Conservation (phyloP, 331 rosid species). For the Quercus tomentella region DNA sequence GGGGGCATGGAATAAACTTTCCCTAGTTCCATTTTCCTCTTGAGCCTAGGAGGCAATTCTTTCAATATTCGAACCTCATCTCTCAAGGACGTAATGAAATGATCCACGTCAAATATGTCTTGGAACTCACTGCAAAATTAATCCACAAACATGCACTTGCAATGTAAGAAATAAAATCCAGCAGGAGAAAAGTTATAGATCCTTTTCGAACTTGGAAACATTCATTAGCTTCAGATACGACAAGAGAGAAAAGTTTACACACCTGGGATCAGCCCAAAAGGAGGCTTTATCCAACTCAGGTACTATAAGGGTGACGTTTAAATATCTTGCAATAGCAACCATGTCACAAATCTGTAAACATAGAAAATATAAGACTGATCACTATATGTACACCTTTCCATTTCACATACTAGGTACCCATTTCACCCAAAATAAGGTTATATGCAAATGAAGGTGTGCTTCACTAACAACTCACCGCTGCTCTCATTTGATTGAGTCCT, state of each 20-base stretch:
- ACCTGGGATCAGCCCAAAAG: conserved; percentile 97
- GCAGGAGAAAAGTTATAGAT: not conserved
- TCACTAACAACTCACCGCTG: conserved; percentile 63
- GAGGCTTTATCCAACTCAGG: conserved; percentile 83
- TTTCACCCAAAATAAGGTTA: not conserved
- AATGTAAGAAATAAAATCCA: conserved; percentile 6
- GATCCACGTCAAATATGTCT: conserved; percentile 84
- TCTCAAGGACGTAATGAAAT: conserved; percentile 79
- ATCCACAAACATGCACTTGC: conserved; percentile 8
- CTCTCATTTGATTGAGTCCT: conserved; percentile 91
- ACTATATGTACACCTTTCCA: not conserved
- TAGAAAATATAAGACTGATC: conserved; percentile 9
- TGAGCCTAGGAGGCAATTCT: conserved; percentile 83
- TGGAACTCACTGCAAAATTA: conserved; percentile 60
- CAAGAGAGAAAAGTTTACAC: not conserved
- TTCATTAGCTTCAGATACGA: conserved; percentile 3
- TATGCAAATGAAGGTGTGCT: not conserved
- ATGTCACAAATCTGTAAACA: conserved; percentile 76
- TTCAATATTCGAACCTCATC: conserved; percentile 85
- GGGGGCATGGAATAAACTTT: conserved; percentile 76
- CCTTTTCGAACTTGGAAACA: conserved; percentile 5
- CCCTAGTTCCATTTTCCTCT: conserved; percentile 62
- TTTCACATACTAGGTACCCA: not conserved
- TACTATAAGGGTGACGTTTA: conserved; percentile 82
- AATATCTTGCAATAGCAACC: conserved; percentile 81